Percentiles rank a stretch among this genome's conserved stretches.
phyloP scores from a whole-genome alignment of 23 red algal genomes.

The Pyropia yezoensis region DNA sequence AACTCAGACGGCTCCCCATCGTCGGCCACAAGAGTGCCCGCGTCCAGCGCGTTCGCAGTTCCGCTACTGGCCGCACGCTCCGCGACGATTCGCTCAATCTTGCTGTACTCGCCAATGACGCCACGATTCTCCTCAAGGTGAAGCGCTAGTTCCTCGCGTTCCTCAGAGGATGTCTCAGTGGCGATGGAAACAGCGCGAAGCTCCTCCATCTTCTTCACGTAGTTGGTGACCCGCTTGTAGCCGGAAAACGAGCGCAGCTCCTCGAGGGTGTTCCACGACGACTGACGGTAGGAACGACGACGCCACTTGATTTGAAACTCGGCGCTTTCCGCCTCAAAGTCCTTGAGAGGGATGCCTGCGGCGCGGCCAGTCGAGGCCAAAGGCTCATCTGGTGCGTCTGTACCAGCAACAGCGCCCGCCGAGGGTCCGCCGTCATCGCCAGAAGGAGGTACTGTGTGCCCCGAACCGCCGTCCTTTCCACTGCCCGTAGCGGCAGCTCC shows the following conservation, averaged over 20 bases:
- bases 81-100: conserved; percentile 68
- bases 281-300: conserved; percentile 33
- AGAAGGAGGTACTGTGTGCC: no score
- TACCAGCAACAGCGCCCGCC: no score
- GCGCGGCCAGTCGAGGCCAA: no score
- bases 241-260: conserved; percentile 44
- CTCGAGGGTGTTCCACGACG: conserved; percentile 59
- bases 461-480: no score
- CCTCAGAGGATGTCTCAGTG: conserved; percentile 49
- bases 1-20: conserved; percentile 36
- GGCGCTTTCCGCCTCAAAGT: conserved; percentile 42
- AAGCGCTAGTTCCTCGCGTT: conserved; percentile 49
- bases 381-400: no score
- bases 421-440: no score
- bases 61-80: conserved; percentile 19
- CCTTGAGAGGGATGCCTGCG: not conserved
- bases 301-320: conserved; percentile 92
- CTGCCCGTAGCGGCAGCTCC: no score
- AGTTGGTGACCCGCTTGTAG: conserved; percentile 71
- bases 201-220: conserved; percentile 48
- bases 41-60: not conserved
- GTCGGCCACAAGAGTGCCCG: conserved; percentile 1
- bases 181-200: conserved; percentile 7
- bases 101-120: conserved; percentile 27
- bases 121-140: conserved; percentile 38